These are phyloP conservation scores for Exophiala xenobiotica DNA, from an alignment of 2,329 filamentous ascomycete species.

Conservation along the genomic window DNA sequence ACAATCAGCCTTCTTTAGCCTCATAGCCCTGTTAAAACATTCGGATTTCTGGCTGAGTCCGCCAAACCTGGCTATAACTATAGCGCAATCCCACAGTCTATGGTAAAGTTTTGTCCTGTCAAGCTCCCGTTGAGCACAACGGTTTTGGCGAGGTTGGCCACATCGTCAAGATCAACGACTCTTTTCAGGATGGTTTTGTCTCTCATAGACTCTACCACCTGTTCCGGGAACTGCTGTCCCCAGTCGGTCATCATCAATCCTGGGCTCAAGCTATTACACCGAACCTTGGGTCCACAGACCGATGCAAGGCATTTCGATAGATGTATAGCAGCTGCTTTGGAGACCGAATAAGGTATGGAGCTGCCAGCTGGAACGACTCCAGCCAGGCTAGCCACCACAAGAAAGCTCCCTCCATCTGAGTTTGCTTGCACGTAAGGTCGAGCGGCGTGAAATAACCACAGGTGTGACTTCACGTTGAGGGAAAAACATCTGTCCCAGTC, in stretches of 20 bases:
- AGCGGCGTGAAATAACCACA: constrained; percentile 58
- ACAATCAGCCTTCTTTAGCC: no score
- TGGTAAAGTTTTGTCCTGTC: constrained; percentile 31
- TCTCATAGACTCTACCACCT: constrained; percentile 27
- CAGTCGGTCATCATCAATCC: constrained; percentile 66
- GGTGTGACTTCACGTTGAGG: constrained; percentile 62
- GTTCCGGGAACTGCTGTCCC: constrained; percentile 29
- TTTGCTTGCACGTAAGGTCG: constrained; percentile 51
- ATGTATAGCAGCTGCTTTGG: constrained; percentile 72
- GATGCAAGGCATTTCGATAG: constrained; percentile 64
- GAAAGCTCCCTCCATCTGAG: constrained; percentile 55
- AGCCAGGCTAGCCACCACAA: constrained; percentile 64
- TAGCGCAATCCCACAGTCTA: constrained; percentile 32
- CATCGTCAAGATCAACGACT: constrained; percentile 32
- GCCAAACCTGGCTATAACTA: no score
- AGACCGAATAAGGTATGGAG: constrained; percentile 69
- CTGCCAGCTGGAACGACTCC: constrained; percentile 65
- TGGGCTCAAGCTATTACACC: constrained; percentile 64
- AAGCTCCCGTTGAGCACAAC: constrained; percentile 29
- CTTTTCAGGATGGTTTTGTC: constrained; percentile 26
- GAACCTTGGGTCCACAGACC: constrained; percentile 61
- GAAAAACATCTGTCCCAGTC: constrained; percentile 60
- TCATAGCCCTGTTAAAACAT: no score
- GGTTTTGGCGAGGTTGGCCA: constrained; percentile 30
- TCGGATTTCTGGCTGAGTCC: no score